These are phyloP conservation scores for Elsinoe ampelina DNA, from an alignment of 2,329 filamentous ascomycete species.

Conservation along the genomic window DNA sequence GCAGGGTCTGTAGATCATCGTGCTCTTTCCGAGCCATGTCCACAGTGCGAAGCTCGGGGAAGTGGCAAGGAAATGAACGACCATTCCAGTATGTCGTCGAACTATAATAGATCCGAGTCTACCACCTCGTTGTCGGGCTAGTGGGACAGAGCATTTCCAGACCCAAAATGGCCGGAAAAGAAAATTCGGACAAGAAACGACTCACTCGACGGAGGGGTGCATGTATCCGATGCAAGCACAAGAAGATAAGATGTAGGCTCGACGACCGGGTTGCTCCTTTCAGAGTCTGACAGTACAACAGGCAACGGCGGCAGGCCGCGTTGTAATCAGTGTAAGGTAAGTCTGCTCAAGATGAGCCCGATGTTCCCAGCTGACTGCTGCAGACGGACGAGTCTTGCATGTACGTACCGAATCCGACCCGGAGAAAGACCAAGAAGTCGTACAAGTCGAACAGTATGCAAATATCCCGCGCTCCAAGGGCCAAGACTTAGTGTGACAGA, in stretches of 20 bases:
- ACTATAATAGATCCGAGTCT: constrained; percentile 4
- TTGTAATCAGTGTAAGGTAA: constrained; percentile 6
- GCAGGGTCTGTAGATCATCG: no score
- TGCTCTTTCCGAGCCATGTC: no score
- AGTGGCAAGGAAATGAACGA: no score
- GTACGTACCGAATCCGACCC: not conserved
- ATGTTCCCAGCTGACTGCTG: not conserved
- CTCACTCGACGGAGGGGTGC: not conserved
- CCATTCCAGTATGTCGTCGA: not conserved
- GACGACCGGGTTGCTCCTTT: not conserved
- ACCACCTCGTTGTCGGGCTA: not conserved
- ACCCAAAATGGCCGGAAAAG: not conserved
- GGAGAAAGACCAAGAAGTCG: not conserved
- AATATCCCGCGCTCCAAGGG: no score
- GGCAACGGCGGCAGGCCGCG: not conserved
- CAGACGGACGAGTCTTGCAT: constrained; percentile 4
- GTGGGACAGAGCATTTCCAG: not conserved
- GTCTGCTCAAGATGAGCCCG: not conserved
- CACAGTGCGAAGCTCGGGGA: no score
- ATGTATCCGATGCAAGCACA: constrained; percentile 4
- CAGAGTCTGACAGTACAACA: not conserved
- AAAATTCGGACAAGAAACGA: not conserved
- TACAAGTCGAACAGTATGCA: not conserved
- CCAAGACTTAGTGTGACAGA: not conserved
- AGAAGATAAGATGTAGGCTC: constrained; percentile 2